A percentile compares a stretch with the other conserved stretches of the same genome.
Evolutionary conservation across 2,329 filamentous ascomycete species (phyloP).

Genomic region (Colletotrichum scovillei): DNA sequence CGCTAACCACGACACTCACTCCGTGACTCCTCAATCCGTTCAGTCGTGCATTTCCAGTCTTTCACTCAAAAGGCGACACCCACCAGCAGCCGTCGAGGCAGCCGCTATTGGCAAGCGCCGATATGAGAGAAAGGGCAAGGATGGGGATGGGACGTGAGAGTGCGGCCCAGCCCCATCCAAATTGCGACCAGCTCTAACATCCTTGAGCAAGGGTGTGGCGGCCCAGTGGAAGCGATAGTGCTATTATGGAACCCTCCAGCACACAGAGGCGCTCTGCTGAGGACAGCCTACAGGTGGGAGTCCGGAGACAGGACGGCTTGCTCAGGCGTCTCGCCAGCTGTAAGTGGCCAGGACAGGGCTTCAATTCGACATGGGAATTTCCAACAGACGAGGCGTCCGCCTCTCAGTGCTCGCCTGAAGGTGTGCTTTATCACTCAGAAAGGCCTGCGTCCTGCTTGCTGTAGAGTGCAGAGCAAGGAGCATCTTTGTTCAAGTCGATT

Average conservation of each 20-base stretch:
- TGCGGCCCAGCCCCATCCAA: constrained; percentile 1
- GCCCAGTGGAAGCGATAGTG: constrained; percentile 9
- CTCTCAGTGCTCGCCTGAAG: background rate
- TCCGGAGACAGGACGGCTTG: background rate
- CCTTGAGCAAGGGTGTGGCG: background rate
- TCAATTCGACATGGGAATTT: constrained; percentile 2
- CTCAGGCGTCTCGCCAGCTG: constrained; percentile 24
- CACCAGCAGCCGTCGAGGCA: constrained; percentile 3
- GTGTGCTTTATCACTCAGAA: background rate
- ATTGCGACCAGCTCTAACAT: constrained; percentile 5
- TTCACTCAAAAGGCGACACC: background rate
- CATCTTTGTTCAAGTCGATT: background rate
- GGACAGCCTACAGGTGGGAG: background rate
- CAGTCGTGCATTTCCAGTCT: background rate
- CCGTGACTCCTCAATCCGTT: background rate
- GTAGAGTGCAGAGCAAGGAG: background rate
- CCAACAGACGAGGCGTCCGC: constrained; percentile 6
- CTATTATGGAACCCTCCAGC: background rate
- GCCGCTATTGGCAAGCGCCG: constrained; percentile 21
- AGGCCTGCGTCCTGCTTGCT: background rate
- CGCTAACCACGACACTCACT: constrained; percentile 10
- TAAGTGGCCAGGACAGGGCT: constrained; percentile 9
- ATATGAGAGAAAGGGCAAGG: background rate
- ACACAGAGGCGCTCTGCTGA: background rate
- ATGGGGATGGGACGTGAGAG: background rate